phyloP scores from a whole-genome alignment of 768 basidiomycete genomes.

The Chalciporus chontae region DNA sequence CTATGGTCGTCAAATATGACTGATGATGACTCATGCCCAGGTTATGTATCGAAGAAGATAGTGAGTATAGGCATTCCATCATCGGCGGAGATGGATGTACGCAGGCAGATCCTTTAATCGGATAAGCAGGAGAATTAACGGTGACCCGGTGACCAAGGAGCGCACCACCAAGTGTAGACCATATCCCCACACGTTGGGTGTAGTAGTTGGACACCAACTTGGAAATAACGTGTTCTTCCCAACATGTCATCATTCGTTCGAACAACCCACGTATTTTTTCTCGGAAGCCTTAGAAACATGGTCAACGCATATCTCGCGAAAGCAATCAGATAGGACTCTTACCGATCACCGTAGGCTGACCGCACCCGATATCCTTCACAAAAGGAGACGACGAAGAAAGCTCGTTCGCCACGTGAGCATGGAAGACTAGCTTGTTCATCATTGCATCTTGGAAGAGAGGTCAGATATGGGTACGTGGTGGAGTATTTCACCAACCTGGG shows the following conservation, averaged over 20 bases:
- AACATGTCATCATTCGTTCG: constrained; percentile 45
- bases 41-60: constrained; percentile 54
- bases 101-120: constrained; percentile 14
- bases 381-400: constrained; percentile 43
- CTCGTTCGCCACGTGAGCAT: constrained; percentile 49
- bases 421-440: constrained; percentile 41
- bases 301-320: constrained; percentile 3
- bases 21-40: constrained; percentile 46
- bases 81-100: constrained; percentile 51
- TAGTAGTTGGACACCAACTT: constrained; percentile 24
- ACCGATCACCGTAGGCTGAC: constrained; percentile 36
- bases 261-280: constrained; percentile 39
- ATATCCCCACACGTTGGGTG: constrained; percentile 2
- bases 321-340: constrained; percentile 10
- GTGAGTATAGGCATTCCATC: constrained; percentile 49
- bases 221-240: constrained; percentile 47
- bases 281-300: constrained; percentile 44
- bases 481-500: constrained; percentile 32
- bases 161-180: constrained; percentile 11
- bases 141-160: constrained; percentile 1
- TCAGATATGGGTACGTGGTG: constrained; percentile 1
- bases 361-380: constrained; percentile 42
- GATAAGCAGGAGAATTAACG: constrained; percentile 11
- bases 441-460: constrained; percentile 4
- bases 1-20: constrained; percentile 32